Evolutionary conservation across 139 green algal genomes (phyloP).

Genomic region (Chlamydomonas sp.): DNA sequence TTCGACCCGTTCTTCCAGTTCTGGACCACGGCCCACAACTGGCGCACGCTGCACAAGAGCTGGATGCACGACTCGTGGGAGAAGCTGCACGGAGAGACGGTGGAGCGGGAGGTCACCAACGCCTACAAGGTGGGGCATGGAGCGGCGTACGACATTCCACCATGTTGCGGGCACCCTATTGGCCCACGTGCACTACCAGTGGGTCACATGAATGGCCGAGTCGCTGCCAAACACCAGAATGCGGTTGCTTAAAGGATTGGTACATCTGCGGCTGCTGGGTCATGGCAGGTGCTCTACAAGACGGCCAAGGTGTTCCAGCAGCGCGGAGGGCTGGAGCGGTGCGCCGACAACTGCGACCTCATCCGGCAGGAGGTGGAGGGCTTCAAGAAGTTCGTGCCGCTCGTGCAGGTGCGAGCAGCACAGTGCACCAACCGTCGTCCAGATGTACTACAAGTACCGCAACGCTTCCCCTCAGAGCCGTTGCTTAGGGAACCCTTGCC

Average conservation of each 20-base stretch:
- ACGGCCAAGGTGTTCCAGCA: slow-evolving; percentile 63
- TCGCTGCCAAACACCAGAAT: neutral
- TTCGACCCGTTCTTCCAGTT: slow-evolving; percentile 86
- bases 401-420: slow-evolving; percentile 64
- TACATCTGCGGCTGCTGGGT: neutral
- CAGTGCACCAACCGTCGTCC: neutral
- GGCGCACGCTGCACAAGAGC: slow-evolving; percentile 51
- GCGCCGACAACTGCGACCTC: slow-evolving; percentile 69
- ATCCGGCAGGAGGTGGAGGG: slow-evolving; percentile 72
- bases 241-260: neutral
- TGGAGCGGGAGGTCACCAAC: slow-evolving; percentile 70
- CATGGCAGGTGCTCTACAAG: slow-evolving; percentile 64
- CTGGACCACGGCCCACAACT: slow-evolving; percentile 71
- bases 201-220: neutral
- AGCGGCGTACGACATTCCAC: neutral
- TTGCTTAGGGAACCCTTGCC: neutral
- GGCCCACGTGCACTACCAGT: neutral
- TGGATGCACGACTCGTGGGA: slow-evolving; percentile 76
- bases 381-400: slow-evolving; percentile 80
- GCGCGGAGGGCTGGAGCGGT: slow-evolving; percentile 54
- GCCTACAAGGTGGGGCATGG: slow-evolving; percentile 67
- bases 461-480: no score
- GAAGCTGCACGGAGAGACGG: slow-evolving; percentile 69
- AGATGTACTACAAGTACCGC: neutral
- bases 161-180: neutral